Conservation (phyloP, 768 basidiomycete genomes). For the Glaciozyma martinii region DNA sequence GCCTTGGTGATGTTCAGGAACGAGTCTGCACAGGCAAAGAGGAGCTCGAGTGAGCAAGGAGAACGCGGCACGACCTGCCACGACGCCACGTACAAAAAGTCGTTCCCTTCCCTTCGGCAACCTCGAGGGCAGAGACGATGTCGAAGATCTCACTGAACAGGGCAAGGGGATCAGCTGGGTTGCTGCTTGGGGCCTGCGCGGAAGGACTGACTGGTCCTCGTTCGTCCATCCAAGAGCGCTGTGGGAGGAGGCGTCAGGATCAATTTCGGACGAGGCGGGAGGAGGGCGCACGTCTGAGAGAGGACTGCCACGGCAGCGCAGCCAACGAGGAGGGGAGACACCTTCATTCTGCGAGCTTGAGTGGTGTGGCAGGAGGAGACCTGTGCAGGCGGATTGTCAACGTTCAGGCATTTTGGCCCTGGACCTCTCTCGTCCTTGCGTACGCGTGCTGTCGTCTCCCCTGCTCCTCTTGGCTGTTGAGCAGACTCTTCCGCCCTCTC, state of each 20-base stretch:
- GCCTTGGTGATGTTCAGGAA: constrained; percentile 73
- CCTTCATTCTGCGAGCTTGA: constrained; percentile 3
- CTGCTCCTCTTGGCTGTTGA: too few species aligned
- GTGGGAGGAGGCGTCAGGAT: background rate
- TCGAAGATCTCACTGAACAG: constrained; percentile 34
- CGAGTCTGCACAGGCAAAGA: constrained; percentile 46
- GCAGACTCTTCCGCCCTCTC: too few species aligned
- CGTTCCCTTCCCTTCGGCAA: constrained; percentile 62
- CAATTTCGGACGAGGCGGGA: background rate
- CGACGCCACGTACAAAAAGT: constrained; percentile 54
- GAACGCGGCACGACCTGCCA: background rate
- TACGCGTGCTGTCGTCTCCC: too few species aligned
- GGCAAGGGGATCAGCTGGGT: background rate
- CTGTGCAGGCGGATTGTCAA: too few species aligned
- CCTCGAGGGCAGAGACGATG: constrained; percentile 33
- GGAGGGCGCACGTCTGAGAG: constrained; percentile 3
- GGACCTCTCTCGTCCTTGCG: too few species aligned
- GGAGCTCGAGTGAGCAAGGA: background rate
- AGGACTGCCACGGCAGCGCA: constrained; percentile 16
- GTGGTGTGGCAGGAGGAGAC: too few species aligned
- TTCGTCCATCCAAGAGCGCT: constrained; percentile 31
- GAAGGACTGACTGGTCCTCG: constrained; percentile 29
- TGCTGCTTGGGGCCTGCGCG: background rate
- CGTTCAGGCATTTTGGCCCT: too few species aligned
- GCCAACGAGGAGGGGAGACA: constrained; percentile 4